Evolutionary conservation across 257 asterid species (phyloP).

Genomic region (Schizonepeta tenuifolia): DNA sequence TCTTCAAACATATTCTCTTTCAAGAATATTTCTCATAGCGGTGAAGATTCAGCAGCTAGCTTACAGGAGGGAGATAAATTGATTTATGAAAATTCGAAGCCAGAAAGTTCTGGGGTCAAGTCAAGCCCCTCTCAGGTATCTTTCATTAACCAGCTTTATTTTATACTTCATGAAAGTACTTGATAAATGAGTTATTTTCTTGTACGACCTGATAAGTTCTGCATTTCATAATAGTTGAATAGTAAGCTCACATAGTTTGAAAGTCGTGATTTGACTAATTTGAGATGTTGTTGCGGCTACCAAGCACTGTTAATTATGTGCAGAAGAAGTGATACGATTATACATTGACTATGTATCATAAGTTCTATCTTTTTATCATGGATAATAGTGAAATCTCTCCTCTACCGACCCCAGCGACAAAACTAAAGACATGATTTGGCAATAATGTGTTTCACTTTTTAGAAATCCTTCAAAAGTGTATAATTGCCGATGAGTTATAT

Average conservation of each 20-base stretch:
- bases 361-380: background rate
- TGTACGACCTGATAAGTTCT: conserved; percentile 26
- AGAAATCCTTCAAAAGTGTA: background rate
- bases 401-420: background rate
- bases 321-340: background rate
- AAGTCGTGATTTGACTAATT: conserved; percentile 21
- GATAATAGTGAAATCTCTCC: background rate
- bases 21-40: conserved; percentile 60
- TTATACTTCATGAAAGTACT: background rate
- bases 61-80: conserved; percentile 42
- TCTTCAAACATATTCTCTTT: conserved; percentile 92
- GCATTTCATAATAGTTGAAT: conserved; percentile 2
- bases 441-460: background rate
- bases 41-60: conserved; percentile 49
- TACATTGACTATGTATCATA: background rate
- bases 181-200: background rate
- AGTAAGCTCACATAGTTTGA: conserved; percentile 18
- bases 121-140: conserved; percentile 67
- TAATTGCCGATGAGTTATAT: background rate
- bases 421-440: background rate
- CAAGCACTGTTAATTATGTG: background rate
- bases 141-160: conserved; percentile 24
- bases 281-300: conserved; percentile 8
- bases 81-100: conserved; percentile 38
- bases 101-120: conserved; percentile 52